These are phyloP conservation scores for Parafenestella ontariensis DNA, from an alignment of 2,329 filamentous ascomycete genomes.

Conservation along the genomic window DNA sequence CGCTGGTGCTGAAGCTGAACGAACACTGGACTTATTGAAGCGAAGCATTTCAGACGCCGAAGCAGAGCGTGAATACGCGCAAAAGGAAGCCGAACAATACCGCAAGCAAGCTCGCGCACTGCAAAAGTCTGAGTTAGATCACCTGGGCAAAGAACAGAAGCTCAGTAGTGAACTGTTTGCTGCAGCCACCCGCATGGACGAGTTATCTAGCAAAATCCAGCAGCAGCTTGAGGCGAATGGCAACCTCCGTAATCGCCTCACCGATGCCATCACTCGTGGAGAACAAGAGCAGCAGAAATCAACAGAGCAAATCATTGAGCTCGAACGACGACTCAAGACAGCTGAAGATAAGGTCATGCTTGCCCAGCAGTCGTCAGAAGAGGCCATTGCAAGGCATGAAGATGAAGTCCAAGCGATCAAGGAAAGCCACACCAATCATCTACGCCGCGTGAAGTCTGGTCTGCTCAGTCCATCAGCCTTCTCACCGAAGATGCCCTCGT, in stretches of 20 bases:
- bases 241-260: constrained; percentile 75
- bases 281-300: constrained; percentile 84
- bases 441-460: constrained; percentile 71
- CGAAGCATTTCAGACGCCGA: constrained; percentile 72
- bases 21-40: constrained; percentile 71
- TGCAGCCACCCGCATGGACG: constrained; percentile 79
- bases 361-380: constrained; percentile 87
- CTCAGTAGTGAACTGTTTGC: constrained; percentile 74
- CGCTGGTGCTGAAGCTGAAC: constrained; percentile 59
- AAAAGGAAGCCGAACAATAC: constrained; percentile 68
- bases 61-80: constrained; percentile 75
- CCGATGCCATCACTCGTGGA: constrained; percentile 80
- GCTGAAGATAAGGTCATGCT: constrained; percentile 85
- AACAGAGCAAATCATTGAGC: constrained; percentile 78
- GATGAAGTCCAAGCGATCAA: constrained; percentile 79
- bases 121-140: constrained; percentile 62
- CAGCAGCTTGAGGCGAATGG: constrained; percentile 81
- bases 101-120: constrained; percentile 67
- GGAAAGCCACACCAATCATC: constrained; percentile 77
- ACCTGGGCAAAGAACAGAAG: constrained; percentile 66
- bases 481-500: constrained; percentile 66
- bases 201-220: constrained; percentile 79
- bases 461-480: constrained; percentile 58
- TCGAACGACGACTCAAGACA: constrained; percentile 79
- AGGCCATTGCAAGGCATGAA: constrained; percentile 81